Evolutionary conservation across 2,329 filamentous ascomycete genomes (phyloP), one percentile per base, ranked within the genome.

Genomic region (Fusarium stilboides): DNA sequence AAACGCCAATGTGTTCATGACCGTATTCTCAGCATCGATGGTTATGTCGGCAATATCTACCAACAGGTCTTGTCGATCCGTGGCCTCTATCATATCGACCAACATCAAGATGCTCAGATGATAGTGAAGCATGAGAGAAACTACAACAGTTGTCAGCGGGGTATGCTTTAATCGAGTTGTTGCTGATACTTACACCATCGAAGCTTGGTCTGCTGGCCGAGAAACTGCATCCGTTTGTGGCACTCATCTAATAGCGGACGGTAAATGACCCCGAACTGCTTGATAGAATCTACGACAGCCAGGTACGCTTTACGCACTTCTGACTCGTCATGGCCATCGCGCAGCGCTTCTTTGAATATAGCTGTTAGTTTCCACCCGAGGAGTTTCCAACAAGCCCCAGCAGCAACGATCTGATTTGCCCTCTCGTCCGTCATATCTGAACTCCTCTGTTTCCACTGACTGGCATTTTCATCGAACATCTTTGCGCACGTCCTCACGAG

Each of bases 61-160:
- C 0, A 78, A 47, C 1, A 78, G 54, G 26, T 78, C 76, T 14
- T 60, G 65, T 2, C 75, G 72, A 31, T 76, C 71, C 0, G 75
- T 72, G 3, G 71, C 76, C 34, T 78, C 75, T 19, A 78, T 74
- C 4, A 73, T 71, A 26, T 78, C 77, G 1, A 74, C 58, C 2
- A 78, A 53, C 70, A 78, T 76, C 2, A 78, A 40, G 9, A 78
- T 77, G 62, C 77, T 77, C 7, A 78, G 69, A 24, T 78, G 74
- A 28, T 78, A 78, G 40, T 78, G 77, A 13, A 78, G 68, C 77
- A 77, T 78, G 1, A 77, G 71, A 17, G 75, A 77, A 54, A 77
- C 76, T 77, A 20, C 0, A 15, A 7, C 3, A 10, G 6, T 4
- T 3, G 37, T 68, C 0, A 68, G 15, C 4, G 24, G 1, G 1